Base-by-base conservation (phyloP, 768 basidiomycete genomes). In the Collybia nuda region DNA sequence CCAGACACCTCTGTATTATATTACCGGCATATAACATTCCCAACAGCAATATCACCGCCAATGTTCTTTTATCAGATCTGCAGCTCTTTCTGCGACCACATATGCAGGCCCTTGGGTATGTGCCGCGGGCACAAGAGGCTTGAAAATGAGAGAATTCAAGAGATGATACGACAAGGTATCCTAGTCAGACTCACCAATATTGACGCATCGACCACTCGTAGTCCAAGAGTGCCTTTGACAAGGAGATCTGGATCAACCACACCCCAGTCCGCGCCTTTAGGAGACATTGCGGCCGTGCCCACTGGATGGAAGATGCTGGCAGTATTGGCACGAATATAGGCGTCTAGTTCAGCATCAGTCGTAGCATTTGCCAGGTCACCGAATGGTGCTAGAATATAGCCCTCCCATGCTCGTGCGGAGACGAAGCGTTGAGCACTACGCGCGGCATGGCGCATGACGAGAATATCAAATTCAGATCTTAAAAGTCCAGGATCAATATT, bases 191-290 rank as follows among this genome's bases (percentile, higher is more conserved):
- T 56, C 47, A 68, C 67, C 51, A 70, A 42, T 14, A 68, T 56
- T 9, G 67, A 69, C 18, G 66, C 68, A 63, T 72, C 70, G 11
- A 72, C 64, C 5, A 72, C 56, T 6, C 70, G 56, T 12, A 72
- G 47, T 15, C 67, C 66, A 2, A 26, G 44, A 0, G 65, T 56
- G 5, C 58, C 59, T 51, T 67, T 69, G 3, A 72, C 59, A 29
- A 28, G 59, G 22, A 70, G 52, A 55, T 67, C 59, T 1, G 68
- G 64, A 54, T 69, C 63, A 1, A 67, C 61, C 18, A 72, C 70
- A 9, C 68, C 70, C 15, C 51, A 38, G 1, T 47, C n/a, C 14
- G 60, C 58, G 8, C 55, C 58, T 26, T 54, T 56, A 12, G 55
- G 35, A 6, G 63, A 62, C 65, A 69, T 69, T 11, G 53, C 54